These are phyloP conservation scores for Sporothrix pallida DNA, from an alignment of 2,329 filamentous ascomycete species.

Conservation along the genomic window DNA sequence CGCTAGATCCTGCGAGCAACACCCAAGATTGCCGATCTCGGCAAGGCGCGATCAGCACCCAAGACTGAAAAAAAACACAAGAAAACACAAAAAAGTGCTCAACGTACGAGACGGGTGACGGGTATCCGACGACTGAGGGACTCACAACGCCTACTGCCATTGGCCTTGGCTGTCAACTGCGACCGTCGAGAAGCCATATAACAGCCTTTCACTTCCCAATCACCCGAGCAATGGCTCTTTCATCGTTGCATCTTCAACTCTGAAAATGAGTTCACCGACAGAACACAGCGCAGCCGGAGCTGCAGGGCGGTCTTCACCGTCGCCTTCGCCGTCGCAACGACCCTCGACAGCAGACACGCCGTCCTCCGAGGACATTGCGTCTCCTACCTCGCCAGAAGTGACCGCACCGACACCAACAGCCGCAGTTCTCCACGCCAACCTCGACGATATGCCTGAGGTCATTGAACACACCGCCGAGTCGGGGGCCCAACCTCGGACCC, in stretches of 20 bases:
- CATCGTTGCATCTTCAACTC: not conserved
- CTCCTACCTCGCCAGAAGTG: not conserved
- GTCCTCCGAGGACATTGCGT: not conserved
- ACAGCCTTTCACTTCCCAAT: not conserved
- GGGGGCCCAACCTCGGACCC: too few species aligned
- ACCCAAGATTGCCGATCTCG: not conserved
- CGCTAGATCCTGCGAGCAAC: not conserved
- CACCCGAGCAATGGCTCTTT: not conserved
- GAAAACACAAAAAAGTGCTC: not conserved
- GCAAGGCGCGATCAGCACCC: not conserved
- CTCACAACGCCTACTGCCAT: not conserved
- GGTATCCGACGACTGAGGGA: not conserved
- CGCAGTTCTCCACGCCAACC: constrained; percentile 10
- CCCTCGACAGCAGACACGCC: not conserved
- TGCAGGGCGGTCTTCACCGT: not conserved
- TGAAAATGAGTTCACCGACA: not conserved
- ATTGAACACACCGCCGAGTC: not conserved
- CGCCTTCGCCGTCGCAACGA: not conserved
- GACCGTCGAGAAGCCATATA: not conserved
- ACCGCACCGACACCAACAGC: not conserved
- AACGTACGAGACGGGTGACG: constrained; percentile 5
- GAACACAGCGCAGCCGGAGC: not conserved
- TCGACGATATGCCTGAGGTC: not conserved
- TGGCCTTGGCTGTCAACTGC: not conserved
- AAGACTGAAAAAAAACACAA: not conserved